phyloP scores from a whole-genome alignment of 2,329 filamentous ascomycete genomes.

The Leptographium flavum region DNA sequence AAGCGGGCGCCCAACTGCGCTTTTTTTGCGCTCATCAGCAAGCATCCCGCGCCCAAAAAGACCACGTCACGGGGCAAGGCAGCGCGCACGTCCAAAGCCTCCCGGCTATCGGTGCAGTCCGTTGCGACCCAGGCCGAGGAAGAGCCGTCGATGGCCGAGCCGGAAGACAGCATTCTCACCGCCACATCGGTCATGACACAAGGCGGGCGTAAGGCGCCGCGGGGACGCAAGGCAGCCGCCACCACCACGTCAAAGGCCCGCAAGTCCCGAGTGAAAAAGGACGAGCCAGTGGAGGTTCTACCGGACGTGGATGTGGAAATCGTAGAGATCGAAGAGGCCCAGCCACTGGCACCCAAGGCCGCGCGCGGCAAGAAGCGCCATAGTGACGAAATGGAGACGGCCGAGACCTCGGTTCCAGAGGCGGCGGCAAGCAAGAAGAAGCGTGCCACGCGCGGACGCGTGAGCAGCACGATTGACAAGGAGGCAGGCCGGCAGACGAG shows the following conservation, averaged over 20 bases:
- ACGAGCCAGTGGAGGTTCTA: conserved; percentile 33
- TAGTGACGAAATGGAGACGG: conserved; percentile 44
- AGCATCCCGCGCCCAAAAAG: conserved; percentile 42
- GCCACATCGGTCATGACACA: conserved; percentile 44
- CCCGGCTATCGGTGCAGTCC: conserved; percentile 49
- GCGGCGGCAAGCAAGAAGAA: conserved; percentile 47
- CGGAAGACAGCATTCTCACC: conserved; percentile 46
- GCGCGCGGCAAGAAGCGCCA: conserved; percentile 42
- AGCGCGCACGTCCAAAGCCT: conserved; percentile 51
- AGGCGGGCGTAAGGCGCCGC: conserved; percentile 33
- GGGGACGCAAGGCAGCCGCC: conserved; percentile 39
- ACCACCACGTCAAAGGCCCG: conserved; percentile 25
- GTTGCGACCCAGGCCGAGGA: conserved; percentile 36
- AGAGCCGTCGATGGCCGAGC: conserved; percentile 29
- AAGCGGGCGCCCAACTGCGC: conserved; percentile 64
- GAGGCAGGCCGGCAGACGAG: conserved; percentile 22
- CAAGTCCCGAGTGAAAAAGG: conserved; percentile 37
- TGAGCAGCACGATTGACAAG: conserved; percentile 24
- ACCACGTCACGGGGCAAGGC: conserved; percentile 35
- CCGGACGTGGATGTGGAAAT: conserved; percentile 20
- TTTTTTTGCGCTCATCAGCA: conserved; percentile 61
- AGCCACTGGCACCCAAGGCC: background rate
- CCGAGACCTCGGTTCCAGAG: conserved; percentile 25
- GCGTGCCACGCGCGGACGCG: conserved; percentile 36
- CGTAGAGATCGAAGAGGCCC: background rate